phyloP scores from a whole-genome alignment of 192 early-diverging fungal genomes.

The Coemansia sp. region DNA sequence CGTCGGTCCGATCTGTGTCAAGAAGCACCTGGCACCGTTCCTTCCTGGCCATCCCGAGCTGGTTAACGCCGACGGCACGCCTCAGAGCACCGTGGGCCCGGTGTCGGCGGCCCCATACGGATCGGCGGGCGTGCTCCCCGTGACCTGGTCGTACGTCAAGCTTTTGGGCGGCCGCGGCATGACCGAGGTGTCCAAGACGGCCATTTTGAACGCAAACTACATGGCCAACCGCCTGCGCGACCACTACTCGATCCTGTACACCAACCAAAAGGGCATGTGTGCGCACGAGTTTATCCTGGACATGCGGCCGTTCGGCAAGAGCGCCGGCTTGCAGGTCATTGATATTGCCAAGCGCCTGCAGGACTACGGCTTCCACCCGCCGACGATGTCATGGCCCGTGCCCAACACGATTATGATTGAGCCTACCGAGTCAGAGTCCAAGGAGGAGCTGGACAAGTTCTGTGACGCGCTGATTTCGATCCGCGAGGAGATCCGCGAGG shows the following conservation, averaged over 20 bases:
- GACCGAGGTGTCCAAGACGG: slow-evolving; percentile 80
- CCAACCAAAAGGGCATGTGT: slow-evolving; percentile 92
- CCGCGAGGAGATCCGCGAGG: slow-evolving; percentile 84
- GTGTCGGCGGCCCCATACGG: slow-evolving; percentile 97
- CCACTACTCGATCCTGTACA: slow-evolving; percentile 92
- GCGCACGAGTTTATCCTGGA: slow-evolving; percentile 99
- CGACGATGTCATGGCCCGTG: slow-evolving; percentile 99
- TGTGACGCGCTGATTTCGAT: slow-evolving; percentile 98
- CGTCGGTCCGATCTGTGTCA: slow-evolving; percentile 96
- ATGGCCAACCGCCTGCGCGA: slow-evolving; percentile 87
- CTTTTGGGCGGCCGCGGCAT: slow-evolving; percentile 96
- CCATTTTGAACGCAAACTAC: slow-evolving; percentile 98
- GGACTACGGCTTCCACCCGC: slow-evolving; percentile 98
- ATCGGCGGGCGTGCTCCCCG: slow-evolving; percentile 93
- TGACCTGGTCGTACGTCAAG: slow-evolving; percentile 99
- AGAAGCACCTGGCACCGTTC: slow-evolving; percentile 86
- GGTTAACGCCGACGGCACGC: slow-evolving; percentile 61
- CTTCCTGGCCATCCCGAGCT: slow-evolving; percentile 90
- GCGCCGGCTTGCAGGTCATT: slow-evolving; percentile 83
- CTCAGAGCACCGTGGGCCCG: slow-evolving; percentile 75
- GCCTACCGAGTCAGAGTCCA: slow-evolving; percentile 96
- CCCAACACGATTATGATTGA: slow-evolving; percentile 99
- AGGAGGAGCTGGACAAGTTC: slow-evolving; percentile 94
- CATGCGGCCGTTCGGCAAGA: slow-evolving; percentile 80
- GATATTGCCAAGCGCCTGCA: slow-evolving; percentile 99